phyloP scores from a whole-genome alignment of 208 protist species.

The Porcisia deanei region DNA sequence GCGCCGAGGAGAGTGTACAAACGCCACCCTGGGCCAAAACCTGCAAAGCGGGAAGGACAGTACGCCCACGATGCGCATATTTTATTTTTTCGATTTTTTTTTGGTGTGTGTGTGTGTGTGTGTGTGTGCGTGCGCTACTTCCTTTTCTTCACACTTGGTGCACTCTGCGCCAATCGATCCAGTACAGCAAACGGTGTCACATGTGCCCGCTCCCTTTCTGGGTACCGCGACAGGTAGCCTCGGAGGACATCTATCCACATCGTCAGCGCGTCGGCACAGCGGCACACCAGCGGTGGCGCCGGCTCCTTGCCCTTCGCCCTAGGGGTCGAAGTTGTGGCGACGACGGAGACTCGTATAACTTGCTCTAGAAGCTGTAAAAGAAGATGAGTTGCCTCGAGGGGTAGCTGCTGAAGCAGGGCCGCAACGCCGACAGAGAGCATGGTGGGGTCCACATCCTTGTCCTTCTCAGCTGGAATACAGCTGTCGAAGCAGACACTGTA shows the following conservation, averaged over 20 bases:
- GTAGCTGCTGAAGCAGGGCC: constrained; percentile 94
- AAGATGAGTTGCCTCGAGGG: constrained; percentile 70
- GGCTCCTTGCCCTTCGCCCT: constrained; percentile 8
- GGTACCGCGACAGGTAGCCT: constrained; percentile 15
- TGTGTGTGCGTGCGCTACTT: too few species aligned
- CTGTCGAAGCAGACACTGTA: constrained; percentile 63
- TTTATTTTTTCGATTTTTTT: too few species aligned
- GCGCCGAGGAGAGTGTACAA: too few species aligned
- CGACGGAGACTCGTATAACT: constrained; percentile 33
- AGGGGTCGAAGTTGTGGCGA: background rate
- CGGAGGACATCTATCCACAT: constrained; percentile 30
- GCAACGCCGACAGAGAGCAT: constrained; percentile 89
- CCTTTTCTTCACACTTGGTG: background rate
- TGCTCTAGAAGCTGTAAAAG: constrained; percentile 90
- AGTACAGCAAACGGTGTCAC: background rate
- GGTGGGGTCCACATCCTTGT: constrained; percentile 78
- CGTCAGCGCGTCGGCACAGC: constrained; percentile 16
- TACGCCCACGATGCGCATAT: too few species aligned
- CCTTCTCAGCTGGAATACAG: constrained; percentile 48
- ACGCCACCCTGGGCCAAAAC: too few species aligned
- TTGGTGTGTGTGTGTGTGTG: too few species aligned
- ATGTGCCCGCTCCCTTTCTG: constrained; percentile 6
- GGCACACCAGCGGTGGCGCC: constrained; percentile 10
- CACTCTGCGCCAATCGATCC: constrained; percentile 1
- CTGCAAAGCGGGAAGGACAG: too few species aligned